Base-by-base conservation (phyloP, 176 grass and related monocot genomes). In the Tillandsia fasciculata region DNA sequence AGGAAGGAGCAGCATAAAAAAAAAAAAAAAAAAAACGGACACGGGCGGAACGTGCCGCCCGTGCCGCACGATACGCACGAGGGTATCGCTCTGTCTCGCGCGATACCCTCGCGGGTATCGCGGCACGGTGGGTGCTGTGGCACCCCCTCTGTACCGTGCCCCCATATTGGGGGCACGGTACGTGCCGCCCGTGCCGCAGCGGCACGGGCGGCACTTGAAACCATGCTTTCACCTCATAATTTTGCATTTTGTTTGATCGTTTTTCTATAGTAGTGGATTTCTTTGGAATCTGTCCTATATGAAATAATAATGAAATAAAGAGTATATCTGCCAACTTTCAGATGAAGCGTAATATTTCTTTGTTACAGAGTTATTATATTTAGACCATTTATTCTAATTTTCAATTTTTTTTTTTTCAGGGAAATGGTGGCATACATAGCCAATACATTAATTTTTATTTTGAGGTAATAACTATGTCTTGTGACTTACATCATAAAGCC, bases 371-470 rank as follows among this genome's bases (percentile, higher is more conserved):
- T 59, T 59, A 59, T 59, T 9, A 22, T 42, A 42, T 42, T 42
- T 42, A 42, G 33, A 22, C 56, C 22, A 18, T 23, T 61, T 15
- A 20, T 18, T 18, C 8, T n/a, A 61, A 18, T 5, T 61, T 61
- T 61, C 7, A 61, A 17, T 59, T 20, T 9, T 59, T 22, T 63
- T 80, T 26, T 84, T 81, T 83, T 75, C 79, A 97, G 93, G 93
- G 93, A 97, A 85, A 97, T 97, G 93, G 86, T 97, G 49, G 73
- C 93, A 50, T 97, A 97, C 71, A 97, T 97, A 69, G 93, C 93
- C 17, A 97, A 97, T 65, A 97, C 93, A 58, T 73, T 97, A 61
- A 87, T 97, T 74, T 97, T 97, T 86, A 97, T 97, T 74, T 70
- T 97, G 76, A 97, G 93, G 93, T 97, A 92, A 52, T 69, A 15